Base-by-base conservation (phyloP, 768 basidiomycete species). In the Serendipita sp. region DNA sequence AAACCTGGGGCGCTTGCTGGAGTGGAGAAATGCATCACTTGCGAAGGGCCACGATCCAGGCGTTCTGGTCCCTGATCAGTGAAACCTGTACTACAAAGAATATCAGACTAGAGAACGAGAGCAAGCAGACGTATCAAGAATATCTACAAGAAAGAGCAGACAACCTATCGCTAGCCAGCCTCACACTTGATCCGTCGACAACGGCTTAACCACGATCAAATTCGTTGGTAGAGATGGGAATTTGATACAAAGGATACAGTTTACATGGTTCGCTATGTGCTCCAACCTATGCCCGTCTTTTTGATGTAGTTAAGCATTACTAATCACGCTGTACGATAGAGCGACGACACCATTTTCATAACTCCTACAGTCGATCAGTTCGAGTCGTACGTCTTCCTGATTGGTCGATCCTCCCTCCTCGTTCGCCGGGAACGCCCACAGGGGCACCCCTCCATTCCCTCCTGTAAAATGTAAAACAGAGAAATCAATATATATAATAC, bases 291-390 rank as follows among this genome's bases (percentile, higher is more conserved):
- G 34, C 34, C 34, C 34, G 7, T 14, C 14, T 38, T 38, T 7
- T 38, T 14, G 34, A 38, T 38, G 7, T 38, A 38, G 14, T 38
- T 38, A 38, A 38, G 5, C 14, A 14, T 14, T 14, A 38, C 14
- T 38, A 48, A 5, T 17, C 45, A 48, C 45, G 9, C 13, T 33
- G 31, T 58, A 58, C 17, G 53, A 58, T 33, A 58, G 31, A 26
- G 22, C 22, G 17, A 58, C 9, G 17, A 58, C 53, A 22, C 53
- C 53, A 28, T 58, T 58, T 33, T 58, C 53, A 58, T 58, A 58
- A 28, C 53, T 58, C 53, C 53, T 58, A n/a, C 53, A 28, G 9
- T 58, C 53, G 28, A 58, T 58, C 22, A 58, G n/a, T 26, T 58
- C 22, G 17, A 58, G 31, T 24, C 31, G 22, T 9, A 58, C 53